Percentiles rank a stretch among this genome's conserved stretches.
phyloP scores from a whole-genome alignment of 1,139 yeast genomes.

The Pichia sp. region DNA sequence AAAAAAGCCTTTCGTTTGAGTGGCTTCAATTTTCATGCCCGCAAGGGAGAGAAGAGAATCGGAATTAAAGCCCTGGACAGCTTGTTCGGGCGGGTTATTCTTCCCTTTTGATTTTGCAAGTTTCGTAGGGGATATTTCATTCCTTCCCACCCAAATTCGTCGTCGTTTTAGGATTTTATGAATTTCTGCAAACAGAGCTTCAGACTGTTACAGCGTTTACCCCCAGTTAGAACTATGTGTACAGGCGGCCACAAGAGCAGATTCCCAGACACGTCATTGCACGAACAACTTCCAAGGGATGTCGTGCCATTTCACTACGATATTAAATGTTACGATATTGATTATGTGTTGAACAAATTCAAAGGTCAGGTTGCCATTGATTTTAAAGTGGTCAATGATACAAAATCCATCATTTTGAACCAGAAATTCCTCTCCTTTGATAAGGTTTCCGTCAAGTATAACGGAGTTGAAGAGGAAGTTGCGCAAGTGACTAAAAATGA shows the following conservation, averaged over 20 bases:
- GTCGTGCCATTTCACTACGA: slow-evolving; percentile 39
- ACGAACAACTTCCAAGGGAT: slow-evolving; percentile 37
- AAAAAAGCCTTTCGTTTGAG: no score
- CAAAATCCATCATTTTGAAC: slow-evolving; percentile 37
- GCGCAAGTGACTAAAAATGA: slow-evolving; percentile 12
- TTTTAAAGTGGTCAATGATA: slow-evolving; percentile 28
- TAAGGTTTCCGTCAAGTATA: slow-evolving; percentile 13
- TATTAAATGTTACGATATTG: slow-evolving; percentile 31
- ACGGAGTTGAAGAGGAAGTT: slow-evolving; percentile 13
- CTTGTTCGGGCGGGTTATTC: no score
- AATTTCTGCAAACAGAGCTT: no score
- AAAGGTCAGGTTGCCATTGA: slow-evolving; percentile 35
- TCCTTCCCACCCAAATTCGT: no score
- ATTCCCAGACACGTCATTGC: slow-evolving; percentile 23
- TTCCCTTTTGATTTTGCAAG: no score
- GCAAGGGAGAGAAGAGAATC: no score
- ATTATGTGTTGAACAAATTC: slow-evolving; percentile 27
- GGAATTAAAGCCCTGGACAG: no score
- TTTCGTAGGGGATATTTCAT: no score
- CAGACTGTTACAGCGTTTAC: no score
- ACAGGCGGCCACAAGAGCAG: slow-evolving; percentile 1
- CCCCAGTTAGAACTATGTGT: slow-evolving; percentile 2
- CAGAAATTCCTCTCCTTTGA: slow-evolving; percentile 27
- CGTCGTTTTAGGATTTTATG: no score
- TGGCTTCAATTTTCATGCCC: no score